Percentiles rank a stretch among this genome's conserved stretches.
These are phyloP conservation scores for Aegilops umbellulata DNA, from an alignment of 176 grass and related monocot species.

Conservation along the genomic window DNA sequence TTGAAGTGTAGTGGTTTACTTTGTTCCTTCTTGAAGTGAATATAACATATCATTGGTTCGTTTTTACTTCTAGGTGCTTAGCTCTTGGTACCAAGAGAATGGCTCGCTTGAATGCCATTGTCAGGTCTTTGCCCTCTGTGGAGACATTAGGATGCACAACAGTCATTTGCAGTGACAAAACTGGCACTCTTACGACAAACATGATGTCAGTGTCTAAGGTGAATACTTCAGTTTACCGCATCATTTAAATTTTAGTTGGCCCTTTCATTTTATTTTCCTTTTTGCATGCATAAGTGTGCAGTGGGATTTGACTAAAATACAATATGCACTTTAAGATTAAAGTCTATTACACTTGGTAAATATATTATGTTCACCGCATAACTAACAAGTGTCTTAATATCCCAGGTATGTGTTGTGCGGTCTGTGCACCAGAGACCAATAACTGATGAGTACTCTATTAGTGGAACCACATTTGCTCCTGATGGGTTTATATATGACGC, in stretches of 20 bases:
- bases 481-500: constrained; percentile 94
- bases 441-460: constrained; percentile 82
- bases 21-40: constrained; percentile 9
- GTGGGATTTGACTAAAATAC: constrained; percentile 1
- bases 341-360: neutral
- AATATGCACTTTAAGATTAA: neutral
- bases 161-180: constrained; percentile 98
- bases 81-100: constrained; percentile 99
- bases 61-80: constrained; percentile 75
- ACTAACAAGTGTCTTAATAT: constrained; percentile 24
- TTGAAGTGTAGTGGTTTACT: constrained; percentile 4
- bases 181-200: constrained; percentile 96
- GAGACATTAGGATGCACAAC: constrained; percentile 98
- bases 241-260: constrained; percentile 26
- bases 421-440: constrained; percentile 81
- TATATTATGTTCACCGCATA: neutral
- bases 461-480: constrained; percentile 95
- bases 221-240: neutral
- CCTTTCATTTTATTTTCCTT: constrained; percentile 16
- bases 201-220: constrained; percentile 99
- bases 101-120: constrained; percentile 94
- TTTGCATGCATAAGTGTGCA: neutral
- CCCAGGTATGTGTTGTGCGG: constrained; percentile 84
- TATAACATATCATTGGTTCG: constrained; percentile 2
- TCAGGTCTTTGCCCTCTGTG: constrained; percentile 91